Conservation (phyloP, 2,329 filamentous ascomycete genomes). For the Colletotrichum paranaense region DNA sequence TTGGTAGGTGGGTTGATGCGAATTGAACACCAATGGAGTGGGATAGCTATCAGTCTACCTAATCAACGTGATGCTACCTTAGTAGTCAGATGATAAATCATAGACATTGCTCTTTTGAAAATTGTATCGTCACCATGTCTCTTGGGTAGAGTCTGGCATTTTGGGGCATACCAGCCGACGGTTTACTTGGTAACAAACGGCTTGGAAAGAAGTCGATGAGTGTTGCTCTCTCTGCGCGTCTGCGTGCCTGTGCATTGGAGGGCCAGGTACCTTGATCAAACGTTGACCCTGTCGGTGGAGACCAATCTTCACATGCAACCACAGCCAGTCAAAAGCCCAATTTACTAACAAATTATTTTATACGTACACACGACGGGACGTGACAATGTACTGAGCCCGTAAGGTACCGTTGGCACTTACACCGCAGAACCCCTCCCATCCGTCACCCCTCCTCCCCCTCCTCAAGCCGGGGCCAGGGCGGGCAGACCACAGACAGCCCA, state of each 20-base stretch:
- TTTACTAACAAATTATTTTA: slow-evolving; percentile 20
- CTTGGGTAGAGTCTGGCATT: not conserved
- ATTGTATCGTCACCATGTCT: not conserved
- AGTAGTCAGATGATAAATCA: not conserved
- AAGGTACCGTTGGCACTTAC: not conserved
- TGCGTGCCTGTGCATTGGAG: not conserved
- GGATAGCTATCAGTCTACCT: not conserved
- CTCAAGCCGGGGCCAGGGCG: not conserved
- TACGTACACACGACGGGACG: too few relatives aligned
- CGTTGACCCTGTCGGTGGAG: not conserved
- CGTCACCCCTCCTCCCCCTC: not conserved
- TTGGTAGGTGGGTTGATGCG: too few relatives aligned
- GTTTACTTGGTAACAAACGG: not conserved
- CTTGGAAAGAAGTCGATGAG: not conserved
- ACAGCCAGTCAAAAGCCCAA: slow-evolving; percentile 22
- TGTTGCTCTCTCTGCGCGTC: not conserved
- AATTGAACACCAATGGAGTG: too few relatives aligned
- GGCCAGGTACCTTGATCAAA: not conserved
- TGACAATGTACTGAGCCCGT: too few relatives aligned
- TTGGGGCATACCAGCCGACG: not conserved
- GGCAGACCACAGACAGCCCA: not conserved
- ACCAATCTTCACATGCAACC: slow-evolving; percentile 10
- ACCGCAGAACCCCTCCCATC: not conserved
- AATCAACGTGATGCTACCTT: not conserved
- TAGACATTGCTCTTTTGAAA: not conserved